Evolutionary conservation across 2,329 filamentous ascomycete species (phyloP), one percentile per base, ranked within the genome.

Genomic region (Trichophyton verrucosum): DNA sequence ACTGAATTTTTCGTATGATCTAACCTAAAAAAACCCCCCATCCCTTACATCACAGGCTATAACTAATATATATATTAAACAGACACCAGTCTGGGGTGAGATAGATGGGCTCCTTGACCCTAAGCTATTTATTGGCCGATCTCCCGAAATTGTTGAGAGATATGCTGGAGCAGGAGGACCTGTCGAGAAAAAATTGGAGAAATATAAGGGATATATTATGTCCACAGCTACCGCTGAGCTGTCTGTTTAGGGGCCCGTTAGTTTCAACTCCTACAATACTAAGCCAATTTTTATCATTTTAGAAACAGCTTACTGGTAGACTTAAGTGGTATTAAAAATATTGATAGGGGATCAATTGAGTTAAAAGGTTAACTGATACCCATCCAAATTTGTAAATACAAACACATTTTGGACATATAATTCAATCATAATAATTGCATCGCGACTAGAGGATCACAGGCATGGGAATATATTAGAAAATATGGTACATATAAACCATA

Each of bases 101-200:
- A 76, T 91, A 33, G 86, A 90, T 65, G 74, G 71, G 47, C 80
- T 91, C 74, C 75, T 91, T 56, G 80, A 86, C 64, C 79, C 87
- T 1, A 80, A 80, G 68, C 77, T 79, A 61, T 86, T 84, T 64
- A 80, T 82, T 59, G 83, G 83, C 3, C 72, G 81, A 55, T 77
- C 76, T 30, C 76, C 78, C 22, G 73, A 85, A 72, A 75, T 81
- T 69, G 79, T 85, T 20, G 74, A 75, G 64, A 77, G 74, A 64
- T 85, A 82, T 68, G 60, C 57, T 40, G 63, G 63, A 0, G 53
- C 55, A n/a, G 27, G 22, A 13, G 64, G 62, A 20, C 60, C 59
- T 17, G 63, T 66, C 1, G 60, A 65, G 13, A 61, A 63, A 30
- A 61, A 62, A 15, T 60, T 66, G 24, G 59, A 59, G 38, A 38